These are phyloP conservation scores for Mortierella sp. DNA, from an alignment of 371 early-diverging fungal species.

Conservation along the genomic window DNA sequence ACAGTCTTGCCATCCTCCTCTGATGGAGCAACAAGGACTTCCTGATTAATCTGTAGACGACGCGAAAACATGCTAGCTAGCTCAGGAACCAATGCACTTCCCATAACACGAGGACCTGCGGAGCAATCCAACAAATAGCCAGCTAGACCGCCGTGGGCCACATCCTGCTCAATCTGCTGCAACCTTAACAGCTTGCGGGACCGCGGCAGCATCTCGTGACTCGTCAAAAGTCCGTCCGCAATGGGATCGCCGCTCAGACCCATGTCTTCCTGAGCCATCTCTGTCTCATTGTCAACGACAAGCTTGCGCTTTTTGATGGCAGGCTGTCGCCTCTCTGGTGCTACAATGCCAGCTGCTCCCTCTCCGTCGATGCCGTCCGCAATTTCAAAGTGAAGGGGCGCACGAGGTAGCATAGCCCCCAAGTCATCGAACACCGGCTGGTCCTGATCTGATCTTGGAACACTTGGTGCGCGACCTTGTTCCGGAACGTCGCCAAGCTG, in stretches of 20 bases:
- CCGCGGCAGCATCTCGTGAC: slow-evolving; percentile 55
- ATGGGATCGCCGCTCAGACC: slow-evolving; percentile 57
- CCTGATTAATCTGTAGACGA: slow-evolving; percentile 41
- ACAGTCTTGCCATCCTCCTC: not conserved
- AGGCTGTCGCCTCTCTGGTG: slow-evolving; percentile 16
- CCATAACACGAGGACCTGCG: slow-evolving; percentile 50
- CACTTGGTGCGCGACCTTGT: slow-evolving; percentile 37
- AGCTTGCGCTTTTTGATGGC: slow-evolving; percentile 65
- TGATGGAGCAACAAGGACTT: not conserved
- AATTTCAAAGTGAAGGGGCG: slow-evolving; percentile 34
- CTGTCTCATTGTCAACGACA: slow-evolving; percentile 75
- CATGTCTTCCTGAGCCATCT: slow-evolving; percentile 68
- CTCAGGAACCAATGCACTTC: slow-evolving; percentile 45
- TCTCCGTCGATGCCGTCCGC: slow-evolving; percentile 15
- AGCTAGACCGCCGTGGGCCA: slow-evolving; percentile 48
- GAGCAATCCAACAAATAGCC: slow-evolving; percentile 50
- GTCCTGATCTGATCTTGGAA: slow-evolving; percentile 23
- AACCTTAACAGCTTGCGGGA: slow-evolving; percentile 56
- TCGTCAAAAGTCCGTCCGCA: slow-evolving; percentile 37
- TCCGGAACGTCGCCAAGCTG: slow-evolving; percentile 32
- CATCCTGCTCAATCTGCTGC: slow-evolving; percentile 56
- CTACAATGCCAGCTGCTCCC: not conserved
- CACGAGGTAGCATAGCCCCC: slow-evolving; percentile 17
- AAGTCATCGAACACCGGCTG: slow-evolving; percentile 25
- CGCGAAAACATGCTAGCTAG: slow-evolving; percentile 55